Evolutionary conservation across 2,329 filamentous ascomycete genomes (phyloP).

Genomic region (Rutstroemia sydowiana): DNA sequence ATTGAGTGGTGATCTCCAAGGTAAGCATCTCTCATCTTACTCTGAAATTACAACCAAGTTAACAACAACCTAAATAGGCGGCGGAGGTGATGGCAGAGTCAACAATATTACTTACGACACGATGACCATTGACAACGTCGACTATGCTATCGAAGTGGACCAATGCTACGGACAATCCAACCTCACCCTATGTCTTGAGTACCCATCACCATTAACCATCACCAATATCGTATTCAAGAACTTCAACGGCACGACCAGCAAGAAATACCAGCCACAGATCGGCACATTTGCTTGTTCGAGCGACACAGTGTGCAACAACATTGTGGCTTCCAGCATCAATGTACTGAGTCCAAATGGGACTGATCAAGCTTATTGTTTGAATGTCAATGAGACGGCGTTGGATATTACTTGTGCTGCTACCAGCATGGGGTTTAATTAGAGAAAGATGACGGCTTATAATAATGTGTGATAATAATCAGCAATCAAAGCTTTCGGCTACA

Average conservation of each 20-base stretch:
- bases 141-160: slow-evolving; percentile 57
- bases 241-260: slow-evolving; percentile 46
- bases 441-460: background rate
- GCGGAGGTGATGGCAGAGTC: slow-evolving; percentile 55
- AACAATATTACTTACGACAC: slow-evolving; percentile 60
- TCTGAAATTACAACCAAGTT: background rate
- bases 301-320: slow-evolving; percentile 40
- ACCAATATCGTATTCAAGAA: slow-evolving; percentile 49
- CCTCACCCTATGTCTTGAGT: slow-evolving; percentile 51
- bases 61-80: slow-evolving; percentile 35
- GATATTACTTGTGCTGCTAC: slow-evolving; percentile 31
- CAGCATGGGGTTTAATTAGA: slow-evolving; percentile 25
- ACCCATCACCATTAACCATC: slow-evolving; percentile 48
- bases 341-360: slow-evolving; percentile 41
- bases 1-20: slow-evolving; percentile 50
- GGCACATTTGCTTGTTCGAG: slow-evolving; percentile 43
- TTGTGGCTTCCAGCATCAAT: slow-evolving; percentile 39
- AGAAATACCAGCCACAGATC: slow-evolving; percentile 36
- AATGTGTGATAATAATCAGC: too few relatives aligned
- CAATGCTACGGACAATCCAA: slow-evolving; percentile 60
- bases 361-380: slow-evolving; percentile 37
- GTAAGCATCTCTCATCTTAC: background rate
- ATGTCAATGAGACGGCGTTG: slow-evolving; percentile 33
- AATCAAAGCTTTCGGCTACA: too few relatives aligned
- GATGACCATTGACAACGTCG: slow-evolving; percentile 53